Evolutionary conservation across 345 rosid species (phyloP).

Genomic region (Cardamine resedifolia): DNA sequence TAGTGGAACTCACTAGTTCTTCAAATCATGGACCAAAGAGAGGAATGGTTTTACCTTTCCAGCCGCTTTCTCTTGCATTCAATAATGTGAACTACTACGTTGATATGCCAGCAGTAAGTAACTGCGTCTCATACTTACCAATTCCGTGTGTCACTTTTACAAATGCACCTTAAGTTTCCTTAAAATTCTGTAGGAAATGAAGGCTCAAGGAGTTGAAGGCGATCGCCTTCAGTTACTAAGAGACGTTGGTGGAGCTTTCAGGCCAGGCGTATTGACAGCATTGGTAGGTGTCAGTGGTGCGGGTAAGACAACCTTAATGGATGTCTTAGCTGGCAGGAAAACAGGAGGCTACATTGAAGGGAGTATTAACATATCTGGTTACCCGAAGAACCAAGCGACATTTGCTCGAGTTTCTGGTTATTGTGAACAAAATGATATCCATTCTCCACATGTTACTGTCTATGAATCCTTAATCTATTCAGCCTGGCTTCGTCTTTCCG

Average conservation of each 20-base stretch:
- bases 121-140: not conserved
- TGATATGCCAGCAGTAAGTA: conserved; percentile 85
- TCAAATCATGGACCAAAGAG: conserved; percentile 39
- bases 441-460: conserved; percentile 88
- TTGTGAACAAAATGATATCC: conserved; percentile 91
- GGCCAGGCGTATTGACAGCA: conserved; percentile 85
- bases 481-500: conserved; percentile 91
- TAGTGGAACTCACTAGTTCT: conserved; percentile 29
- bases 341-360: conserved; percentile 84
- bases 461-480: conserved; percentile 82
- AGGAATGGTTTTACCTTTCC: conserved; percentile 94
- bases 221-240: conserved; percentile 72
- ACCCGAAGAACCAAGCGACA: conserved; percentile 84
- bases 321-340: conserved; percentile 89
- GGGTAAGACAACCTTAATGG: conserved; percentile 95
- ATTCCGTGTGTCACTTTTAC: not conserved
- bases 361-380: conserved; percentile 67
- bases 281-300: conserved; percentile 94
- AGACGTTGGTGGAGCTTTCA: conserved; percentile 77
- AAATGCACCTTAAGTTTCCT: not conserved
- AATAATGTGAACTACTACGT: conserved; percentile 76
- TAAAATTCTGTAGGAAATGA: conserved; percentile 65
- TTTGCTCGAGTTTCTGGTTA: conserved; percentile 88
- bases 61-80: conserved; percentile 81
- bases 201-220: conserved; percentile 60